Evolutionary conservation across 805 yeast species (phyloP).

Genomic region (Spathaspora hagerdaliae): DNA sequence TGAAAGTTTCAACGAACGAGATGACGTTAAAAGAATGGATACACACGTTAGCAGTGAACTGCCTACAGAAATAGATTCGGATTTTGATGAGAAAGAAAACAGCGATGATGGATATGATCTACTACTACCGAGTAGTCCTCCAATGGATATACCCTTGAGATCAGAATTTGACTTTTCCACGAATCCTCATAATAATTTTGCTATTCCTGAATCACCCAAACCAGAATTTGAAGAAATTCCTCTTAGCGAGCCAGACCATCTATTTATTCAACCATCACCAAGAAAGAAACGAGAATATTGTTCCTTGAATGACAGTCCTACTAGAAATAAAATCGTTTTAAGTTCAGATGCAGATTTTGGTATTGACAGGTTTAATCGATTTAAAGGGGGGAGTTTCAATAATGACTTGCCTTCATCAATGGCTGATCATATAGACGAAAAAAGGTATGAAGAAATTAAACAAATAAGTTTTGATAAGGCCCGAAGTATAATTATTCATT

Average conservation of each 20-base stretch:
- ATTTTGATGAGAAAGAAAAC: constrained; percentile 4
- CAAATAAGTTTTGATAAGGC: constrained; percentile 21
- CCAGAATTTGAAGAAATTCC: constrained; percentile 6
- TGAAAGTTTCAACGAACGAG: constrained; percentile 39
- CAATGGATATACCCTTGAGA: constrained; percentile 26
- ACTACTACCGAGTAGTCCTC: constrained; percentile 37
- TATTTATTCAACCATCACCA: background rate
- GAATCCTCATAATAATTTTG: constrained; percentile 13
- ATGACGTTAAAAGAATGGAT: constrained; percentile 30
- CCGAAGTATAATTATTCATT: constrained; percentile 35
- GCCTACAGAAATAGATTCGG: constrained; percentile 15
- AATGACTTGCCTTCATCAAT: constrained; percentile 25
- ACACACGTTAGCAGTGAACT: constrained; percentile 13
- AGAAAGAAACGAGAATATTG: background rate
- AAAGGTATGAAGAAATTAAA: constrained; percentile 10
- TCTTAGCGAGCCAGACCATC: constrained; percentile 6
- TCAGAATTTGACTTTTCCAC: constrained; percentile 30
- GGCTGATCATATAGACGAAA: constrained; percentile 16
- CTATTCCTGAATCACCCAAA: constrained; percentile 26
- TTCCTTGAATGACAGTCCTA: background rate
- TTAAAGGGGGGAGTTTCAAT: constrained; percentile 14
- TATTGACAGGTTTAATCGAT: constrained; percentile 45
- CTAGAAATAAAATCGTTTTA: background rate
- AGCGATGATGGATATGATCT: constrained; percentile 7
- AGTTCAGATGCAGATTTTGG: constrained; percentile 47